Evolutionary conservation across 768 basidiomycete species (phyloP).

Genomic region (Neoboletus subvelutipes): DNA sequence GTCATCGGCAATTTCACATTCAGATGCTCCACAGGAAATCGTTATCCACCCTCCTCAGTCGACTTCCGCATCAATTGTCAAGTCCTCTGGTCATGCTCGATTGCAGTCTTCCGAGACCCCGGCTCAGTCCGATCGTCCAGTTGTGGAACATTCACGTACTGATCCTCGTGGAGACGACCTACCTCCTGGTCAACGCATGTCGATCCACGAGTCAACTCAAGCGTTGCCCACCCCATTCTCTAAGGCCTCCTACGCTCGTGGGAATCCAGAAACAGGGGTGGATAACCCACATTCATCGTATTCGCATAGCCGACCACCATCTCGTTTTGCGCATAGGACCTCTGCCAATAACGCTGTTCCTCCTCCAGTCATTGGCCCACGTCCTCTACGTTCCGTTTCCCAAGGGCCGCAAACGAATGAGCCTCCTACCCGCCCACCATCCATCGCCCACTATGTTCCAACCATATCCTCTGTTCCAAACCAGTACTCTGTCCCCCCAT

Average conservation of each 20-base stretch:
- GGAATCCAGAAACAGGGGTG: constrained; percentile 23
- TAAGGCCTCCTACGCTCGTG: constrained; percentile 24
- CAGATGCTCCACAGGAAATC: constrained; percentile 29
- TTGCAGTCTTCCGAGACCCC: constrained; percentile 25
- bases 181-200: constrained; percentile 27
- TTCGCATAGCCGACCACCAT: constrained; percentile 27
- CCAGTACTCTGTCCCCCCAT: constrained; percentile 21
- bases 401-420: constrained; percentile 28
- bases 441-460: constrained; percentile 14
- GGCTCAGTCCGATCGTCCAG: constrained; percentile 25
- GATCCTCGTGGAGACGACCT: constrained; percentile 24
- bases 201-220: constrained; percentile 28
- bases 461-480: constrained; percentile 6
- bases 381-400: constrained; percentile 30
- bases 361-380: constrained; percentile 27
- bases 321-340: constrained; percentile 27
- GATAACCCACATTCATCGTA: constrained; percentile 19
- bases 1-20: constrained; percentile 34
- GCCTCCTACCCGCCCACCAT: constrained; percentile 26
- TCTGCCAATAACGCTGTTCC: constrained; percentile 20
- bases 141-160: constrained; percentile 23
- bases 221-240: constrained; percentile 18
- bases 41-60: constrained; percentile 16
- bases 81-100: constrained; percentile 19
- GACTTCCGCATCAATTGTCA: constrained; percentile 28